Evolutionary conservation across 225 moss, liverwort and hornwort species (phyloP), one percentile per base, ranked within the genome.

Genomic region (Anthoceros angustus): DNA sequence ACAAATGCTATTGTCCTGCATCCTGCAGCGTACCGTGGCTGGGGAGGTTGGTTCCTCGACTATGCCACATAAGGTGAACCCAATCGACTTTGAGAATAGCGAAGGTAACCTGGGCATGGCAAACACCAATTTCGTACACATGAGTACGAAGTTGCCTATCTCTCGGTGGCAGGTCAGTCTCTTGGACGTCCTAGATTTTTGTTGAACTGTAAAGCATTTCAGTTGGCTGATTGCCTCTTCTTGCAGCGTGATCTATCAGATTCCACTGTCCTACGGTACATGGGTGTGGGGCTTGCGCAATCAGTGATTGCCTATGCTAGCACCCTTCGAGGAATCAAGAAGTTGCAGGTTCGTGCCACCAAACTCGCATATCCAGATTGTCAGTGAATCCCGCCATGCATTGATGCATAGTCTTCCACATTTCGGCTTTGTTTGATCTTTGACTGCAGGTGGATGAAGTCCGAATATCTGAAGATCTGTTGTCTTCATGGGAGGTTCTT

Each of bases 11-110:
- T 32, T 32, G 32, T 32, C 32, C 32, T 32, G 32, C 32, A 38
- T 39, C 49, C 62, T 38, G 73, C 87, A 92, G 93, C 84, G 84
- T 87, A 79, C 84, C 39, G 79, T 84, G 62, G 80, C 89, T 32
- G 90, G 90, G 60, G 93, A 94, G 84, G 87, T 94, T 24, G 93
- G 93, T 64, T 94, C 93, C 46, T 94, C 93, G 49, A 94, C 93
- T 4, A 90, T 94, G 93, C 90, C 93, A 42, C 93, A 94, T 72
- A 94, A 94, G 77, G 93, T 90, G 81, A 94, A 90, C 66, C 93
- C 90, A 12, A 90, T 94, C 25, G 93, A 94, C 71, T 94, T 90
- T 65, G 93, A 94, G 70, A 94, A 90, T 43, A 94, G 93, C 71
- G 93, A 94, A 75, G 93, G 90, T 63, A 90, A 94, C 70, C 76